Evolutionary conservation across 1,284 basidiomycete genomes (phyloP).

Genomic region (Thelephora terrestris): DNA sequence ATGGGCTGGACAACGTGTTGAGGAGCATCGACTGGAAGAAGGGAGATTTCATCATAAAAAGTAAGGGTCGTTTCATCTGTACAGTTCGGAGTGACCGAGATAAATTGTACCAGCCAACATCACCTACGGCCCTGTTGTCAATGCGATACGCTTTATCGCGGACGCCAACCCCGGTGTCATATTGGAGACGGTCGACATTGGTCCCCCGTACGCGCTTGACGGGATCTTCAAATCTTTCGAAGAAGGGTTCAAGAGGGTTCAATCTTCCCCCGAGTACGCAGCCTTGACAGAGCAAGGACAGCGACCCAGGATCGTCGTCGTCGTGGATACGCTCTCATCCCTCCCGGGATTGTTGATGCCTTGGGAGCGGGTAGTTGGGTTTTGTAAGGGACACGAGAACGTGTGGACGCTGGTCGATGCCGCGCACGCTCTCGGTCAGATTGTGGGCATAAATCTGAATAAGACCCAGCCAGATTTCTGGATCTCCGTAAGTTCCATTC

Average conservation of each 20-base stretch:
- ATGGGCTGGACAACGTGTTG: conserved; percentile 59
- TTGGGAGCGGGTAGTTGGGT: conserved; percentile 67
- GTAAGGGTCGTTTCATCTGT: conserved; percentile 20
- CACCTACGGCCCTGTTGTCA: conserved; percentile 54
- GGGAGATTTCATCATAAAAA: conserved; percentile 38
- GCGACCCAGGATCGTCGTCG: conserved; percentile 45
- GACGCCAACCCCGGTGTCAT: conserved; percentile 48
- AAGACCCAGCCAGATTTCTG: conserved; percentile 67
- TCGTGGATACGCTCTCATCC: conserved; percentile 70
- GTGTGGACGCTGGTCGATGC: conserved; percentile 71
- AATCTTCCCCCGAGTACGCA: conserved; percentile 9
- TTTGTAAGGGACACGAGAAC: conserved; percentile 55
- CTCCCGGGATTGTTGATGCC: conserved; percentile 67
- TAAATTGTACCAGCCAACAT: conserved; percentile 42
- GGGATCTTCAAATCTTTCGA: conserved; percentile 50
- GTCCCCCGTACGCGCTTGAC: conserved; percentile 56
- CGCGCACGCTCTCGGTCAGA: conserved; percentile 71
- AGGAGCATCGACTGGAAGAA: conserved; percentile 48
- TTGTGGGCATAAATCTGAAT: conserved; percentile 47
- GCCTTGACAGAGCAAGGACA: conserved; percentile 8
- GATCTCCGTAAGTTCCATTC: conserved; percentile 47
- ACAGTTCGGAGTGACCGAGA: neutral
- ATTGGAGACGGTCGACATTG: conserved; percentile 38
- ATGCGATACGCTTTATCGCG: conserved; percentile 47
- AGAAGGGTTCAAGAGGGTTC: conserved; percentile 25